These are phyloP conservation scores for Sedum album DNA, from an alignment of 164 flowering plant species.

Conservation along the genomic window DNA sequence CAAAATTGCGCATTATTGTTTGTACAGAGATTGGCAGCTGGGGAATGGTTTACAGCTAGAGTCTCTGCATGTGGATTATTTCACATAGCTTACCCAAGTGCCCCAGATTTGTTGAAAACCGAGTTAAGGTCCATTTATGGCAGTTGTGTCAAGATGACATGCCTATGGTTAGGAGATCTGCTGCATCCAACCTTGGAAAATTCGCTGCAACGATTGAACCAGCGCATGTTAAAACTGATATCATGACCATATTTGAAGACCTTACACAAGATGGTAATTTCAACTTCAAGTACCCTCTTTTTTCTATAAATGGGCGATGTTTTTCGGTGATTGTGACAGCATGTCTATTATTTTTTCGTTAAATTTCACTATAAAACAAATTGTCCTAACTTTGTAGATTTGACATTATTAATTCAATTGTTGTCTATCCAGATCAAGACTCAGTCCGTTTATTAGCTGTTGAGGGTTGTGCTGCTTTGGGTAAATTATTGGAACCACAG, in stretches of 20 bases:
- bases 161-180: conserved; percentile 99
- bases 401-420: neutral
- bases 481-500: conserved; percentile 88
- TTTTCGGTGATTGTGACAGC: neutral
- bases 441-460: conserved; percentile 93
- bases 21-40: conserved; percentile 81
- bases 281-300: neutral
- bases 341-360: neutral
- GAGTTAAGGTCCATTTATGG: conserved; percentile 70
- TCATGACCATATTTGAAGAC: conserved; percentile 90
- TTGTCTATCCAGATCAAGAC: conserved; percentile 66
- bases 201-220: conserved; percentile 95
- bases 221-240: conserved; percentile 71
- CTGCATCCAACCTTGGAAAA: conserved; percentile 92
- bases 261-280: conserved; percentile 87
- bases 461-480: conserved; percentile 97
- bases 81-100: conserved; percentile 95
- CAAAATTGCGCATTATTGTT: neutral
- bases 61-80: conserved; percentile 96
- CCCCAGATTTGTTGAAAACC: conserved; percentile 66
- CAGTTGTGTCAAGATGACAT: conserved; percentile 98
- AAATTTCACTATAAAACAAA: neutral
- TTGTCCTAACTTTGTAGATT: neutral
- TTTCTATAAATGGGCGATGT: neutral
- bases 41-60: conserved; percentile 98